Conservation (phyloP, 331 rosid genomes). For the Spiraea crenata region DNA sequence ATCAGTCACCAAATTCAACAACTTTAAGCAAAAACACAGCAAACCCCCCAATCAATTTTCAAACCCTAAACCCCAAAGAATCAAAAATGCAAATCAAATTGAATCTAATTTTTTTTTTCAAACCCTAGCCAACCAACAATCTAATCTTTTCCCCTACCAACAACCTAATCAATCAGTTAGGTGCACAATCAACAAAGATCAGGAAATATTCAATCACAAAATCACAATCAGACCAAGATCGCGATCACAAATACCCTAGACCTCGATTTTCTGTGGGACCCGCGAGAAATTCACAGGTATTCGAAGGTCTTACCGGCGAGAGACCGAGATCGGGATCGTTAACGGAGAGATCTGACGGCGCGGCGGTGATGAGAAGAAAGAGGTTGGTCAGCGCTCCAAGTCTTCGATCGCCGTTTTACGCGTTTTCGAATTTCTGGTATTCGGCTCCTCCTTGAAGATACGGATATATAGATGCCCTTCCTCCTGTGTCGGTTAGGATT, state of each 20-base stretch:
- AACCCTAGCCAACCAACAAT: slow-evolving; percentile 4
- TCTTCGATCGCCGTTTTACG: not conserved
- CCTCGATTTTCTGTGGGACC: slow-evolving; percentile 30
- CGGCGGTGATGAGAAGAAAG: not conserved
- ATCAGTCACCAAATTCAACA: slow-evolving; percentile 41
- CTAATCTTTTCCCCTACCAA: slow-evolving; percentile 22
- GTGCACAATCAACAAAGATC: slow-evolving; percentile 1
- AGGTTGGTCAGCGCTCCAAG: not conserved
- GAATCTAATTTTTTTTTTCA: slow-evolving; percentile 1
- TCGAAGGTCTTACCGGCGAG: slow-evolving; percentile 72
- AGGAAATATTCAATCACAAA: slow-evolving; percentile 1
- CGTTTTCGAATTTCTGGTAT: not conserved
- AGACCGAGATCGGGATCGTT: slow-evolving; percentile 14
- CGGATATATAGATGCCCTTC: not conserved
- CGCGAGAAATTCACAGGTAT: slow-evolving; percentile 46
- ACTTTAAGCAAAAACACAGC: slow-evolving; percentile 22
- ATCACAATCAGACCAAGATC: slow-evolving; percentile 19
- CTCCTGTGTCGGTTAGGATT: not conserved
- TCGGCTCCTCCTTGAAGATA: not conserved
- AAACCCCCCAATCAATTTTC: slow-evolving; percentile 24
- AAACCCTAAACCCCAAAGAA: slow-evolving; percentile 30
- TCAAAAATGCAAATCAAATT: slow-evolving; percentile 1
- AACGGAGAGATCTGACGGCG: slow-evolving; percentile 5
- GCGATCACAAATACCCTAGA: slow-evolving; percentile 51
- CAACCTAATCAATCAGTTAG: slow-evolving; percentile 9